Conservation (phyloP, 768 basidiomycete species). For the Mrakia blollopis region DNA sequence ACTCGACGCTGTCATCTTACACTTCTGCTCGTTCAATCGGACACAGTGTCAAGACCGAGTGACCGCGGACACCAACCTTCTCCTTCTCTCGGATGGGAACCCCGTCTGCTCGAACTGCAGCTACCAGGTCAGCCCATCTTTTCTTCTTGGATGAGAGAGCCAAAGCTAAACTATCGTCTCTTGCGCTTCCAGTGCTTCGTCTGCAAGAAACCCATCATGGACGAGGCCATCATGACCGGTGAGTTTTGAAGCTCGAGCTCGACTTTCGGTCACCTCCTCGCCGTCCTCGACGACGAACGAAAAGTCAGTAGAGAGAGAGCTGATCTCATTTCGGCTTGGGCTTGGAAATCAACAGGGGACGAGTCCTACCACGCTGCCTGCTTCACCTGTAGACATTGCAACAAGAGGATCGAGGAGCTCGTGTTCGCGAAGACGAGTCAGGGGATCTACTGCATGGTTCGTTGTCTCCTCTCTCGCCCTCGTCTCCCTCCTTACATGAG, state of each 20-base stretch:
- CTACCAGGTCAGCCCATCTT: conserved; percentile 39
- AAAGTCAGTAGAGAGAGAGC: not conserved
- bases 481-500: not conserved
- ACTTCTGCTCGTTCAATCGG: not conserved
- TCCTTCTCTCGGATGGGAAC: conserved; percentile 93
- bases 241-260: conserved; percentile 4
- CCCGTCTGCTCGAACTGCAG: conserved; percentile 58
- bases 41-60: conserved; percentile 33
- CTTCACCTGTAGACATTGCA: conserved; percentile 95
- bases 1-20: not conserved
- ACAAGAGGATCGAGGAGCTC: conserved; percentile 90
- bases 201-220: conserved; percentile 87
- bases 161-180: not conserved
- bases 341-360: conserved; percentile 51
- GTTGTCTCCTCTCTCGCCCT: conserved; percentile 9
- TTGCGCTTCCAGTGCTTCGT: conserved; percentile 81
- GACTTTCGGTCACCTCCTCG: not conserved
- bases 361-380: conserved; percentile 98
- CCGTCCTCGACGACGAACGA: not conserved
- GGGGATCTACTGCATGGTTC: conserved; percentile 80
- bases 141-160: not conserved
- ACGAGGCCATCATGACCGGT: conserved; percentile 98
- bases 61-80: conserved; percentile 85
- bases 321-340: not conserved
- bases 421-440: conserved; percentile 98